Conservation (phyloP, 2,329 filamentous ascomycete genomes). For the Drechslerella coelobrocha region DNA sequence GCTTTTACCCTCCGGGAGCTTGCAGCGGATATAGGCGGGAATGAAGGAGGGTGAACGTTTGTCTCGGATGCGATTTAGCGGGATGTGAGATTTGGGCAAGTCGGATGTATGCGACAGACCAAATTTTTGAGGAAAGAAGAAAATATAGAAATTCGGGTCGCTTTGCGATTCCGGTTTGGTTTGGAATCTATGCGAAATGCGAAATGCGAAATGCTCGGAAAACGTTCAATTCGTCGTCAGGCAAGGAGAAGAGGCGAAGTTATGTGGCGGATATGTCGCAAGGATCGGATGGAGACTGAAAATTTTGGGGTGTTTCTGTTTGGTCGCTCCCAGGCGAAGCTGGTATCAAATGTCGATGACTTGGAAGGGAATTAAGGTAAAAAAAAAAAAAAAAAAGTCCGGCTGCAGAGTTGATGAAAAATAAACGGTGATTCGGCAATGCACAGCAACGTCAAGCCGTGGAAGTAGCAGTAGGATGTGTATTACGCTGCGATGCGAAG, state of each 20-base stretch:
- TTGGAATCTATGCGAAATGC: conserved; percentile 5
- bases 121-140: conserved; percentile 4
- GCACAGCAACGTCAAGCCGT: conserved; percentile 50
- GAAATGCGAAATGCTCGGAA: background rate
- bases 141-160: background rate
- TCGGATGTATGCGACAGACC: background rate
- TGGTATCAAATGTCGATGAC: conserved; percentile 14
- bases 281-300: background rate
- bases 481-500: conserved; percentile 1
- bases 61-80: background rate
- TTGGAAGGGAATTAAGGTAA: conserved; percentile 23
- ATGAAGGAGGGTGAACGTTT: background rate
- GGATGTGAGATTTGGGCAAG: background rate
- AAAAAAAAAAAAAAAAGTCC: conserved; percentile 15
- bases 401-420: conserved; percentile 8
- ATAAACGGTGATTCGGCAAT: conserved; percentile 41
- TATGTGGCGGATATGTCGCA: background rate
- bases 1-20: conserved; percentile 9
- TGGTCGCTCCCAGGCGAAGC: conserved; percentile 9
- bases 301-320: background rate
- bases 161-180: background rate
- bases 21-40: conserved; percentile 6
- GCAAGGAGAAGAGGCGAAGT: background rate
- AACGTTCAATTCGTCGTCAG: background rate
- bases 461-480: background rate